Evolutionary conservation across 108 stramenopile genomes (phyloP), one percentile per base, ranked within the genome.

Genomic region (Thalassiosira profunda): DNA sequence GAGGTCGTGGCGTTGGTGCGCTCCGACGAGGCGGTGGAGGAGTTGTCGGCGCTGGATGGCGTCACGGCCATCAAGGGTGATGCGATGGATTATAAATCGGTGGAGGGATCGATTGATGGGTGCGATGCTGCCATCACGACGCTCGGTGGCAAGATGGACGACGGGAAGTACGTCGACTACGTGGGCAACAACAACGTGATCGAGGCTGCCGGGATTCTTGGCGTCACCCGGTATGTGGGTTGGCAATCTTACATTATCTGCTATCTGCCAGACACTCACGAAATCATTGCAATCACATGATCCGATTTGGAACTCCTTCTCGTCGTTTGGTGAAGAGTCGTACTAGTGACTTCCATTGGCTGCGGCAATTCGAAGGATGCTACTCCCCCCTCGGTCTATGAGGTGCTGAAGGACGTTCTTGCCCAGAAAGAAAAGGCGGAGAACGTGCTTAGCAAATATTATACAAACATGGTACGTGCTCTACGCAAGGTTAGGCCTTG

Each of bases 51-150:
- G 33, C 68, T 98, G 12, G 78, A 84, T 15, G 91, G 89, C n/a
- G 93, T 95, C 7, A 90, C 89, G 8, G 92, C 90, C 28, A 78
- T 93, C 38, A 67, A 91, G 29, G 96, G 95, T 21, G 96, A 98
- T 77, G 97, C 97, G 11, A 84, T 97, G 58, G 91, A 96, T 25
- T 90, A 96, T 68, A 96, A 98, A 67, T 68, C 74, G 40, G 96
- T 98, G 18, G 96, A 98, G 70, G 90, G 83, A 42, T 91, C 89
- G 30, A 91, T 98, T 87, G 92, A 95, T 61, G 97, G 97, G n/a
- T 97, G 96, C 53, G 95, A 96, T 83, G 97, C 95, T 24, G 96
- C 92, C 33, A 93, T 98, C 65, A 92, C 97, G 1, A 97, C 97
- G 24, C 76, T 98, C 24, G 97, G 97, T 28, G 95, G 94, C 18